Conservation (phyloP, 805 yeast species). For the Yamadazyma takamatsuzukensis region DNA sequence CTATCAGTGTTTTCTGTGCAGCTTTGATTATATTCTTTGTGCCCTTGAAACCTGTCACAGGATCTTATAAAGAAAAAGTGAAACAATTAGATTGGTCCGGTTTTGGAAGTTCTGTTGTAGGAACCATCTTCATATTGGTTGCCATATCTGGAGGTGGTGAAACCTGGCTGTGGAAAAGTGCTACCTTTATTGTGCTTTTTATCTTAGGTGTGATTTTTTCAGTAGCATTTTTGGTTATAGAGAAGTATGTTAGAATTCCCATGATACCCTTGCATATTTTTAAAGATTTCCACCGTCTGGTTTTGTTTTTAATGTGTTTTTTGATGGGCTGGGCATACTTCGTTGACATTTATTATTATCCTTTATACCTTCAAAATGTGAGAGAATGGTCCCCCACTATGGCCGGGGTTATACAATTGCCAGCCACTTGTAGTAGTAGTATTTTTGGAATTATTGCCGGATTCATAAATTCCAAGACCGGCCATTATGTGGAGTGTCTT, state of each 20-base stretch:
- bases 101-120: conserved; percentile 42
- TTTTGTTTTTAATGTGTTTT: conserved; percentile 37
- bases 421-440: conserved; percentile 12
- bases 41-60: conserved; percentile 16
- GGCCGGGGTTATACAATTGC: conserved; percentile 9
- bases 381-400: conserved; percentile 21
- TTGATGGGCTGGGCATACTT: conserved; percentile 49
- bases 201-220: conserved; percentile 30
- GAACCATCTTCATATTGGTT: conserved; percentile 48
- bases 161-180: conserved; percentile 50
- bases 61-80: conserved; percentile 34
- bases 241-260: conserved; percentile 48
- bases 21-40: conserved; percentile 8
- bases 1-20: conserved; percentile 7
- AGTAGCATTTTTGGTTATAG: conserved; percentile 44
- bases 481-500: conserved; percentile 41
- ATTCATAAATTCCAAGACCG: conserved; percentile 36
- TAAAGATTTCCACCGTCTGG: conserved; percentile 32
- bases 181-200: conserved; percentile 31
- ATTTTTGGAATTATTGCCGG: conserved; percentile 32
- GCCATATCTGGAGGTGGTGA: conserved; percentile 63
- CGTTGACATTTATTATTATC: conserved; percentile 44
- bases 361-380: conserved; percentile 21
- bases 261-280: conserved; percentile 44
- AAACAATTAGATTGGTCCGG: conserved; percentile 53